Evolutionary conservation across 2,329 filamentous ascomycete species (phyloP).

Genomic region (Teratosphaeria gauchensis): DNA sequence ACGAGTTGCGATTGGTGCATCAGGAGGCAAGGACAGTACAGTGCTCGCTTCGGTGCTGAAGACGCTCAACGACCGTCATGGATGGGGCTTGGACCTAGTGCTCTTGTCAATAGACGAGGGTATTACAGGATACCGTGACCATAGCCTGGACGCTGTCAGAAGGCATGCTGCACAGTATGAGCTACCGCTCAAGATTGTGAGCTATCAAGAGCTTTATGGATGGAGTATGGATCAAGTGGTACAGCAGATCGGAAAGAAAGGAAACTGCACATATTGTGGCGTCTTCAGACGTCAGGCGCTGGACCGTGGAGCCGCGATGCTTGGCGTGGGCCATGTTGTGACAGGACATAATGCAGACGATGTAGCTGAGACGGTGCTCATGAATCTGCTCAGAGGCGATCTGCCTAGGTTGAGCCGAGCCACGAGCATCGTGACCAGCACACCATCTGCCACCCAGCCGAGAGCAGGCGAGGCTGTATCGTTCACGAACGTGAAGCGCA

Average conservation of each 20-base stretch:
- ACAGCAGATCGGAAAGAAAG: constrained; percentile 90
- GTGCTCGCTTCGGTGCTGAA: constrained; percentile 91
- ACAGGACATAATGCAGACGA: constrained; percentile 98
- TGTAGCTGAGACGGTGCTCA: constrained; percentile 91
- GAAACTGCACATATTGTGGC: constrained; percentile 97
- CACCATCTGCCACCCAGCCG: constrained; percentile 31
- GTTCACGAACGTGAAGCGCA: constrained; percentile 80
- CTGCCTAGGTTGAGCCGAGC: constrained; percentile 76
- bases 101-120: constrained; percentile 92
- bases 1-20: constrained; percentile 85
- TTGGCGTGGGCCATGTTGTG: constrained; percentile 86
- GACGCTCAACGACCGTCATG: constrained; percentile 80
- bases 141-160: constrained; percentile 93
- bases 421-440: constrained; percentile 72
- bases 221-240: constrained; percentile 99
- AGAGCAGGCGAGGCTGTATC: constrained; percentile 14
- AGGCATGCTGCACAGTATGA: constrained; percentile 83
- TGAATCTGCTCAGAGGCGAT: constrained; percentile 91
- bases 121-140: constrained; percentile 93
- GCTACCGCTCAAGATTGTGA: constrained; percentile 84
- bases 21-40: constrained; percentile 94
- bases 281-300: constrained; percentile 91
- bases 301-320: constrained; percentile 77
- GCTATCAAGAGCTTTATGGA: constrained; percentile 87
- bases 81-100: constrained; percentile 76